Percentiles rank a stretch among this genome's conserved stretches.
Conservation (phyloP, 139 green algal species). For the Microglena sp. region DNA sequence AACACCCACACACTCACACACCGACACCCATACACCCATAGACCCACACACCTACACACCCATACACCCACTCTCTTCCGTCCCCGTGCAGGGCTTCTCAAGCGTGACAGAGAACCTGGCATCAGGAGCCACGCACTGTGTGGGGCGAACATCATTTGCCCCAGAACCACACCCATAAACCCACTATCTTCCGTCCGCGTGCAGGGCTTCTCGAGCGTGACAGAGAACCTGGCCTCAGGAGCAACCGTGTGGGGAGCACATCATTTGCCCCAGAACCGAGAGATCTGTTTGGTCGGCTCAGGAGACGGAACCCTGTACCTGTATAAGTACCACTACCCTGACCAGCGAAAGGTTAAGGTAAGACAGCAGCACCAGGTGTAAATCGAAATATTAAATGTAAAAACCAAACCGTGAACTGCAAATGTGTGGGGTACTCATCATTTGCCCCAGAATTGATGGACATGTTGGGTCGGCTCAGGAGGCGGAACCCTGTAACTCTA, state of each 20-base stretch:
- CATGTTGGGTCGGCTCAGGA: constrained; percentile 58
- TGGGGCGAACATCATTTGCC: constrained; percentile 69
- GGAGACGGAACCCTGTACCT: constrained; percentile 76
- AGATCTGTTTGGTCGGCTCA: constrained; percentile 58
- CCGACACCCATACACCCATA: too few relatives aligned
- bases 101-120: constrained; percentile 43
- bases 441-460: constrained; percentile 80
- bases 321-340: constrained; percentile 87
- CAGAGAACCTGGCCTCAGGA: constrained; percentile 37
- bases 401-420: too few relatives aligned
- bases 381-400: too few relatives aligned
- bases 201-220: constrained; percentile 62
- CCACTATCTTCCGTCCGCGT: neutral
- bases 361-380: too few relatives aligned
- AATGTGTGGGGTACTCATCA: constrained; percentile 70
- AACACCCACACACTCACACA: too few relatives aligned
- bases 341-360: constrained; percentile 62
- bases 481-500: constrained; percentile 77
- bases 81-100: constrained; percentile 62
- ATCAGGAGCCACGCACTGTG: constrained; percentile 53
- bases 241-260: constrained; percentile 66
- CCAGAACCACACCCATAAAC: constrained; percentile 23
- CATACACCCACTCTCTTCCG: too few relatives aligned
- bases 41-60: neutral
- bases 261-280: constrained; percentile 80